Evolutionary conservation across 1,284 basidiomycete genomes (phyloP), one percentile per base, ranked within the genome.

Genomic region (Athelia sp.): DNA sequence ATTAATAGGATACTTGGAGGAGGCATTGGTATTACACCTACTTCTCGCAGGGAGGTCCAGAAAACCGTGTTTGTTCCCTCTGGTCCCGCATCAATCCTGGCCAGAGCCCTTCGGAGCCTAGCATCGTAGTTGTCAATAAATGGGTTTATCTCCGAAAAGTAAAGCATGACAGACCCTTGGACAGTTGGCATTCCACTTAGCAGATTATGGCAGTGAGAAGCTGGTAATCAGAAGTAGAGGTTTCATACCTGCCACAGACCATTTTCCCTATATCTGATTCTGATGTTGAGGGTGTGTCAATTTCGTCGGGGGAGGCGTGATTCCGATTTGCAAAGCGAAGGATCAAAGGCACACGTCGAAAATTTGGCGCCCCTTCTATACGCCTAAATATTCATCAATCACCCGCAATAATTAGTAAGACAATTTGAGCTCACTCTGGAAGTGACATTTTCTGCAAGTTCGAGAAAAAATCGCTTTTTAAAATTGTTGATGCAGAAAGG

Each of bases 381-480:
- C 93, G 87, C 58, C 91, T 94, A 56, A 21, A 38, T 32, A 52
- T 47, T 42, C 38, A 54, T 48, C 34, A 48, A 32, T 40, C 49
- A 44, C 15, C 23, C 14, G 23, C 3, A 38, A 47, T 21, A 29
- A 48, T 36, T 11, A 18, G n/a, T 4, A 14, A 17, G 35, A 43
- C 34, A 10, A n/a, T 13, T 36, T 31, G 13, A 46, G 24, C 86
- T 49, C 57, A 93, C 87, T 97, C 95, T 0, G 92, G 90, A 3
- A 98, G 71, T 11, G 90, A 90, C 84, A 96, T 92, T 72, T 97
- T 97, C 69, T 98, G 95, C 45, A 98, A 64, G 56, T 93, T 93
- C 1, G 84, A 85, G 78, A 98, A 98, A 73, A 98, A 95, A 67
- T 98, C 95, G 50, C 91, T 95, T 73, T 99, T 99, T 62, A 99